Percentiles rank a stretch among this genome's conserved stretches.
Conservation (phyloP, 169 alveolate genomes). For the Eimeria falciformis region DNA sequence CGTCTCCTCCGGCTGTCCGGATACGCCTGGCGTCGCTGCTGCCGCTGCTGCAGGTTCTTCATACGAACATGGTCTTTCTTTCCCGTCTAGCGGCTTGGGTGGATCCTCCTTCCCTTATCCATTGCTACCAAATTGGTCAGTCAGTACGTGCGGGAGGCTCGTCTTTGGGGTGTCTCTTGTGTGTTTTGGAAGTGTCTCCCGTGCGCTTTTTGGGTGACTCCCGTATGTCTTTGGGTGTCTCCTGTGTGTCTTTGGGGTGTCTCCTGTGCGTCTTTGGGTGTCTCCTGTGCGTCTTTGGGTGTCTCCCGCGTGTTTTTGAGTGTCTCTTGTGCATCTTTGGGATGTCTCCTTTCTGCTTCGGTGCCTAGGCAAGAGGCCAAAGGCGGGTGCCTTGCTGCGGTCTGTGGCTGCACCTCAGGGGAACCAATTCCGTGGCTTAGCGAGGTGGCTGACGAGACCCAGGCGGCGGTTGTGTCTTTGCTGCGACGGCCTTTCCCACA, state of each 20-base stretch:
- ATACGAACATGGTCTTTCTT: constrained; percentile 74
- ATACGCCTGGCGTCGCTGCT: background rate
- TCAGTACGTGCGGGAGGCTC: no score
- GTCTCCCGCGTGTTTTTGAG: background rate
- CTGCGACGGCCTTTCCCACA: constrained; percentile 53
- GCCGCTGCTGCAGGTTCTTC: constrained; percentile 67
- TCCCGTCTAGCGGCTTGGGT: constrained; percentile 78
- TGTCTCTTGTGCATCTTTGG: no score
- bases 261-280: background rate
- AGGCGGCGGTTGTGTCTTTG: constrained; percentile 50
- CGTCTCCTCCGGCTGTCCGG: background rate
- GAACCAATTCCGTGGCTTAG: constrained; percentile 69
- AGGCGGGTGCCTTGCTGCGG: no score
- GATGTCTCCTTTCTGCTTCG: no score
- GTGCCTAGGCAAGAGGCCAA: no score
- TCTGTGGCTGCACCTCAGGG: constrained; percentile 53
- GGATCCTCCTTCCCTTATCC: constrained; percentile 72
- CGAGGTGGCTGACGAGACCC: constrained; percentile 64
- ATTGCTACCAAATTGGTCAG: constrained; percentile 64
- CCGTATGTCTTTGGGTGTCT: background rate
- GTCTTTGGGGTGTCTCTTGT: no score
- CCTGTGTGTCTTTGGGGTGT: background rate
- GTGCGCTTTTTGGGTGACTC: no score
- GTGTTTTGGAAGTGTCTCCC: no score
- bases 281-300: background rate